Conservation (phyloP, 345 rosid genomes). For the Melastoma malabathricum region DNA sequence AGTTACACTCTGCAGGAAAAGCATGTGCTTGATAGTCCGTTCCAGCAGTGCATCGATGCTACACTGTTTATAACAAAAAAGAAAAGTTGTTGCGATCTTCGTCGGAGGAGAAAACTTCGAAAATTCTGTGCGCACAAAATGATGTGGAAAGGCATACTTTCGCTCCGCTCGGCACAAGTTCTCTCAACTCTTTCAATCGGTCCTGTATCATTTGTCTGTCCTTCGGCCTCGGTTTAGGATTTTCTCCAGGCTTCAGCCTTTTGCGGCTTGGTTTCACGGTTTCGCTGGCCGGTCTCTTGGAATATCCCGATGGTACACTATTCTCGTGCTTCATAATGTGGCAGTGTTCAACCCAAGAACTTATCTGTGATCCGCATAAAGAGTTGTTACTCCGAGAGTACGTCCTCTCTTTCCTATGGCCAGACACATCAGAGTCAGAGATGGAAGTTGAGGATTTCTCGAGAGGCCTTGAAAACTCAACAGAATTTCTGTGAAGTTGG, state of each 20-base stretch:
- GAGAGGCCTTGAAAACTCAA: constrained; percentile 20
- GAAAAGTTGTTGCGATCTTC: constrained; percentile 6
- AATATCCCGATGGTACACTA: constrained; percentile 39
- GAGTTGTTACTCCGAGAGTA: constrained; percentile 38
- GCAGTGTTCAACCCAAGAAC: constrained; percentile 67
- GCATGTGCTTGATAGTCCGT: constrained; percentile 93
- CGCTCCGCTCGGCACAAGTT: constrained; percentile 84
- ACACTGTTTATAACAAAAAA: constrained; percentile 49
- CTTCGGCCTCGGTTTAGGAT: constrained; percentile 89
- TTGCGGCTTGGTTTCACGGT: constrained; percentile 54
- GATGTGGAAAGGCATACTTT: constrained; percentile 35
- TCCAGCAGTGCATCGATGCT: constrained; percentile 93
- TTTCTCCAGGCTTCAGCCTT: constrained; percentile 84
- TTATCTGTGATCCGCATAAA: constrained; percentile 54
- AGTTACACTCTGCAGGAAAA: constrained; percentile 91
- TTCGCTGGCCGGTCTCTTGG: constrained; percentile 45
- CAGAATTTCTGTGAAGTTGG: constrained; percentile 21
- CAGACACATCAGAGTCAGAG: constrained; percentile 28
- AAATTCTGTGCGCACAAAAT: not conserved
- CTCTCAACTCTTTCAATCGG: constrained; percentile 93
- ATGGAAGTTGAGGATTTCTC: constrained; percentile 25
- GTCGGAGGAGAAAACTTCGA: not conserved
- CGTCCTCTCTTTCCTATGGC: constrained; percentile 20
- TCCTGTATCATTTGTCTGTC: constrained; percentile 99
- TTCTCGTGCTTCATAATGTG: constrained; percentile 32